Conservation (phyloP, 1,139 yeast species). For the Candida tropicalis region DNA sequence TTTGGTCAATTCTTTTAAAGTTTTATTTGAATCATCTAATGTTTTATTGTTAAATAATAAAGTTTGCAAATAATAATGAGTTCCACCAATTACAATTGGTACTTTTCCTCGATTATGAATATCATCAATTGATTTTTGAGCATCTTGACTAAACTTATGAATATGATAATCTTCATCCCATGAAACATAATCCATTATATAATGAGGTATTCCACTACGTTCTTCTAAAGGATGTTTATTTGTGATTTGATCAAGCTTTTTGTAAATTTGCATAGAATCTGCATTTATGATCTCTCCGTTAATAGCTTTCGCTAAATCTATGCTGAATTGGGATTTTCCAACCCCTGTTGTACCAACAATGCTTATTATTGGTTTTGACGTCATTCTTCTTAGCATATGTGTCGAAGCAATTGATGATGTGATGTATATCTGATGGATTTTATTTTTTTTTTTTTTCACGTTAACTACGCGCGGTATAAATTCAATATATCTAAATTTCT, state of each 20-base stretch:
- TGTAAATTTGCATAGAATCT: slow-evolving; percentile 95
- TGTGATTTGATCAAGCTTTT: slow-evolving; percentile 72
- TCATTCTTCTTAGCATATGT: slow-evolving; percentile 18
- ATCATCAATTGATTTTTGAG: slow-evolving; percentile 56
- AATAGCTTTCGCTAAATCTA: slow-evolving; percentile 74
- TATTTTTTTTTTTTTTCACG: neutral
- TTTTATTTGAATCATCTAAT: slow-evolving; percentile 9
- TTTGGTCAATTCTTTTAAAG: slow-evolving; percentile 25
- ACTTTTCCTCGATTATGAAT: slow-evolving; percentile 72
- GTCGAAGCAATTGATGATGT: neutral
- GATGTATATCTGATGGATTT: neutral
- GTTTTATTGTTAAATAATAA: slow-evolving; percentile 73
- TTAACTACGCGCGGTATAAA: too few species aligned
- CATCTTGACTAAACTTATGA: slow-evolving; percentile 80
- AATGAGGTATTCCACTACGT: slow-evolving; percentile 75
- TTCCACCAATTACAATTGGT: slow-evolving; percentile 94
- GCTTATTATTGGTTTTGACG: slow-evolving; percentile 52
- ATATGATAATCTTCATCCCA: slow-evolving; percentile 86
- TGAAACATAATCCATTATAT: slow-evolving; percentile 78
- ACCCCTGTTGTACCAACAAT: slow-evolving; percentile 98
- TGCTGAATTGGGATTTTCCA: slow-evolving; percentile 89
- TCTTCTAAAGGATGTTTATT: slow-evolving; percentile 88
- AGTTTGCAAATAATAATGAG: slow-evolving; percentile 87
- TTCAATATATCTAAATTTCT: too few species aligned
- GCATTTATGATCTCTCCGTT: slow-evolving; percentile 94